Base-by-base conservation (phyloP, 495 filamentous ascomycete species). In the Cercophora sp. region DNA sequence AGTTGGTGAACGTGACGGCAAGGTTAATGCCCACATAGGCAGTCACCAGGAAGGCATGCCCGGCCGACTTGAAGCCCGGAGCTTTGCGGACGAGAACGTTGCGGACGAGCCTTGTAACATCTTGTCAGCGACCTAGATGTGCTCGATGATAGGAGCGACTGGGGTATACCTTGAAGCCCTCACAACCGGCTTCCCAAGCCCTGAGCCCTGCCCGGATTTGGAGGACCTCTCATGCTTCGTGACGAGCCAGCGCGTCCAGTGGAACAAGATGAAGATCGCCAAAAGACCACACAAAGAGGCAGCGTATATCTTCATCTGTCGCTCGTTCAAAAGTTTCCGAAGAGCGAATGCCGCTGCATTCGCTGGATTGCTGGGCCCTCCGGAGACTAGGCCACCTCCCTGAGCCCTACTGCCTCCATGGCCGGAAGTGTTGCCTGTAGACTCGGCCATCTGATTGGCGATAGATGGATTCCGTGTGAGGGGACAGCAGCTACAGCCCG, bases 1-100 rank as follows among this genome's bases (percentile, higher is more conserved):
- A 54, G 40, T 72, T 66, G 5, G 69, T 77, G 48, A 84, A 75
- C 8, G 62, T 68, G 40, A 83, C 61, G 5, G 70, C 57, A 20
- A 72, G 56, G 55, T 83, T 82, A 55, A 80, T 70, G 13, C 65
- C 73, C 43, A 79, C 71, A 55, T 78, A 83, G 10, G 61, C 58
- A 4, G 61, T 42, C 5, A 81, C 70, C 5, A 81, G 47, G 16
- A 78, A 34, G 16, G 71, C 72, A 66, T 80, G 74, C 8, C 78
- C 79, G 0, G 70, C 68, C 1, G 77, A 80, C 24, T 72, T 73
- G 52, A 83, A 77, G n/a, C 73, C 76, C 6, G 67, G 63, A 8
- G 73, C 55, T 48, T 67, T 76, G 22, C 73, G 64, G 26, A 77
- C 61, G 23, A 81, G 67, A 15, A 73, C 40, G 31, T 68, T 70